Evolutionary conservation across 345 rosid genomes (phyloP), one percentile per base, ranked within the genome.

Genomic region (Kandelia obovata): DNA sequence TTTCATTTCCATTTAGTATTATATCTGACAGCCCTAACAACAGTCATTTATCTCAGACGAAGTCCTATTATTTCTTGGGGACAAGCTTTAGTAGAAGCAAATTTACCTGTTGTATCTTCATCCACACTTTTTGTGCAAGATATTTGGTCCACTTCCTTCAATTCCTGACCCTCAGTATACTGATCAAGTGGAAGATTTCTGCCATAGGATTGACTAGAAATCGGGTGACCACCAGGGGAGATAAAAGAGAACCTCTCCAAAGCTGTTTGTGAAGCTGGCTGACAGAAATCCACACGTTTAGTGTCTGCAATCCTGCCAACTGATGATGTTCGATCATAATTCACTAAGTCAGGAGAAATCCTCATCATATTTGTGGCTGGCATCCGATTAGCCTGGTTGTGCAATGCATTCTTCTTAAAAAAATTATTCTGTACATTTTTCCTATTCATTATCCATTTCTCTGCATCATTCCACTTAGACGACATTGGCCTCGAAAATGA

Each of bases 391-490:
- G 79, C 71, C 67, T 85, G 89, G 80, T 73, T 80, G 35, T 81
- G 62, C 20, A 66, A 65, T 51, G 70, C 72, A 79, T 64, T 83
- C 77, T 84, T 89, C 81, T 80, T 85, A 10, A 79, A 72, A 70
- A 72, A 67, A 67, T 65, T 72, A 43, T 73, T 77, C 61, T 79
- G 84, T 30, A 65, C 20, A 62, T 71, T 83, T 66, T 89, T 90
- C 76, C 72, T 83, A 71, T 67, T 85, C 80, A 87, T 71, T 43
- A 89, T 89, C 96, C 96, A 89, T 73, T 87, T 89, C 81, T 89
- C 96, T 0, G 96, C 96, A 73, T 89, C 89, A n/a, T 89, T 84
- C 92, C 96, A 89, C 80, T 87, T 85, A 13, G 92, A 89, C 1
- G 92, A 74, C 82, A 83, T 80, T n/a, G 87, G 83, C 71, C 92